These are phyloP conservation scores for Pugionium dolabratum DNA, from an alignment of 345 rosid species.

Conservation along the genomic window DNA sequence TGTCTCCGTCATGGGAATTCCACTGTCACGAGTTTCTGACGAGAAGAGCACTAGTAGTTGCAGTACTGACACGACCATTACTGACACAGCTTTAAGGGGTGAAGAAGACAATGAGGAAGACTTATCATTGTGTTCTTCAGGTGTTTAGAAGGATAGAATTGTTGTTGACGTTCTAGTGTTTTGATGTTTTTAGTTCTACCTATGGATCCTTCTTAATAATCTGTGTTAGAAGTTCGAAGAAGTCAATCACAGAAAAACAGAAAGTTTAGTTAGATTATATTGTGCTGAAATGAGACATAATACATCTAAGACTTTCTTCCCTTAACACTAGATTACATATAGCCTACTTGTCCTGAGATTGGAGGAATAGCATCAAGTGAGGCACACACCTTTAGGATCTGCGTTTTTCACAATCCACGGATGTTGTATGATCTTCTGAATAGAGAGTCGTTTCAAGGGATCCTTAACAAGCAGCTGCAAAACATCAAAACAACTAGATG, in stretches of 20 bases:
- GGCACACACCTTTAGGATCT: slow-evolving; percentile 61
- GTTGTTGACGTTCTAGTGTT: slow-evolving; percentile 18
- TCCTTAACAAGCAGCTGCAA: slow-evolving; percentile 88
- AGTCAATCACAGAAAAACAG: slow-evolving; percentile 9
- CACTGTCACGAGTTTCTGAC: slow-evolving; percentile 29
- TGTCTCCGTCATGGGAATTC: slow-evolving; percentile 40
- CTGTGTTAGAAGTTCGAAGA: slow-evolving; percentile 25
- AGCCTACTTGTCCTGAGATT: slow-evolving; percentile 14
- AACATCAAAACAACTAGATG: slow-evolving; percentile 20
- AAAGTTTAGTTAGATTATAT: neutral
- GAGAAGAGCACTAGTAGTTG: slow-evolving; percentile 41
- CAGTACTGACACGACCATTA: slow-evolving; percentile 63
- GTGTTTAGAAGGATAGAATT: slow-evolving; percentile 36
- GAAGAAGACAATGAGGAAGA: slow-evolving; percentile 35
- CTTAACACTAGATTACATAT: slow-evolving; percentile 10
- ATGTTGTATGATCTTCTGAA: slow-evolving; percentile 78
- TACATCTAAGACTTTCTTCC: slow-evolving; percentile 4
- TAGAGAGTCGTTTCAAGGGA: slow-evolving; percentile 77
- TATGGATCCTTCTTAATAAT: slow-evolving; percentile 13
- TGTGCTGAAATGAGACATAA: slow-evolving; percentile 4
- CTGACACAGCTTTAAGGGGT: slow-evolving; percentile 44
- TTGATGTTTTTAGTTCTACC: slow-evolving; percentile 12
- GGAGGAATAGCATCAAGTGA: slow-evolving; percentile 18
- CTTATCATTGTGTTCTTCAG: slow-evolving; percentile 38
- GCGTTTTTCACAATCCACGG: slow-evolving; percentile 91